Conservation (phyloP, 164 flowering plant species). For the Euptelea pleiosperma region DNA sequence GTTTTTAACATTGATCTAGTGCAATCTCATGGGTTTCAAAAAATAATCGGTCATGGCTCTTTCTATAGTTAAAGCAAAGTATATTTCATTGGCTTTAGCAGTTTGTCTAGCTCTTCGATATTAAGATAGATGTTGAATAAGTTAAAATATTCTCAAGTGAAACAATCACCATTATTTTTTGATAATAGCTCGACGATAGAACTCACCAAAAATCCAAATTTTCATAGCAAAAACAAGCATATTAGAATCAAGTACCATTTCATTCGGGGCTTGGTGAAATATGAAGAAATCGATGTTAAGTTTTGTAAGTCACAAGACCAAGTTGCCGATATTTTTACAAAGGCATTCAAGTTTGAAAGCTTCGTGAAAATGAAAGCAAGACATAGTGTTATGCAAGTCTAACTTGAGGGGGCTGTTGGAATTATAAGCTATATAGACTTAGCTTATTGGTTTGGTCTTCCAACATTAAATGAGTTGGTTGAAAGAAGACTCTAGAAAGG, state of each 20-base stretch:
- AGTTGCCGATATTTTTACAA: not conserved
- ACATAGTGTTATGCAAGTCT: not conserved
- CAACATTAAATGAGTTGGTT: no score
- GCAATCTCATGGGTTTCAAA: conserved; percentile 10
- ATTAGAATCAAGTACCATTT: not conserved
- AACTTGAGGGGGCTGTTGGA: not conserved
- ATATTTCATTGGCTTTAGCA: not conserved
- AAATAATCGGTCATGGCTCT: conserved; percentile 4
- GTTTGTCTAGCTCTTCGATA: conserved; percentile 5
- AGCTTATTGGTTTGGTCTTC: no score
- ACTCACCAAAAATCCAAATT: not conserved
- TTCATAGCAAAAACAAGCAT: not conserved
- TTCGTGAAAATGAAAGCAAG: not conserved
- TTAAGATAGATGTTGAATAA: not conserved
- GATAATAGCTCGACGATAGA: not conserved
- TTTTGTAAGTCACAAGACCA: conserved; percentile 1
- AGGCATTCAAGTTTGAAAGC: not conserved
- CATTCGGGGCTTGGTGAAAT: not conserved
- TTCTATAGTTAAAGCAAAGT: no score
- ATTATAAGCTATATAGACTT: not conserved
- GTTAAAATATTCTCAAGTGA: not conserved
- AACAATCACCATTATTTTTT: not conserved
- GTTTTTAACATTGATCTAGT: not conserved
- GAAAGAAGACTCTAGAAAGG: no score
- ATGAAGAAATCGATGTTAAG: not conserved